Conservation (phyloP, 805 yeast genomes). For the Pichia exigua region DNA sequence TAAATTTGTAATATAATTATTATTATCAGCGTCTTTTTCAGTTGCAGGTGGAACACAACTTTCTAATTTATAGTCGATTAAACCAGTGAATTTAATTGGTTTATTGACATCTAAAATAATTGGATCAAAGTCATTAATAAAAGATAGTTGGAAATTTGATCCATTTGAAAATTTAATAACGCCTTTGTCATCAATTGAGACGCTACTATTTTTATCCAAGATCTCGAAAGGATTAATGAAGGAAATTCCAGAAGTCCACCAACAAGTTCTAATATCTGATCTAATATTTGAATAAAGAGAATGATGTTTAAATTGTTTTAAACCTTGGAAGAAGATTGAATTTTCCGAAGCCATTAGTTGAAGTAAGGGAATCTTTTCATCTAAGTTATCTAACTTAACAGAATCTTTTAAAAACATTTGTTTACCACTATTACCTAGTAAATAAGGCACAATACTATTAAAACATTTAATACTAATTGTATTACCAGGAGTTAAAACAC, state of each 20-base stretch:
- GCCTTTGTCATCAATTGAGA: slow-evolving; percentile 35
- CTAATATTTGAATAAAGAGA: slow-evolving; percentile 67
- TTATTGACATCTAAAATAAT: slow-evolving; percentile 45
- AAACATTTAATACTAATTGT: slow-evolving; percentile 44
- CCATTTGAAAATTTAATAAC: slow-evolving; percentile 34
- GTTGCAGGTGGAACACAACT: background rate
- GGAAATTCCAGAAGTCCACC: slow-evolving; percentile 76
- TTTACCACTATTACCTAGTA: slow-evolving; percentile 64
- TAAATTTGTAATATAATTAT: slow-evolving; percentile 7
- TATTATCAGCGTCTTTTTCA: background rate
- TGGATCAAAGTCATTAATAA: slow-evolving; percentile 46
- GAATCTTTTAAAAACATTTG: slow-evolving; percentile 63
- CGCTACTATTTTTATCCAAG: slow-evolving; percentile 26
- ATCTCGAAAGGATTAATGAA: slow-evolving; percentile 49
- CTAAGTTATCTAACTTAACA: background rate
- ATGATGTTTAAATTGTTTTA: slow-evolving; percentile 43
- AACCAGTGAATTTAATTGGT: slow-evolving; percentile 30
- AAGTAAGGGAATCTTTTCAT: slow-evolving; percentile 40
- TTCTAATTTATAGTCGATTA: slow-evolving; percentile 10
- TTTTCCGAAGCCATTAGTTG: slow-evolving; percentile 56
- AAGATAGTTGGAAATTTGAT: slow-evolving; percentile 33
- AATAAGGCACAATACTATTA: slow-evolving; percentile 54
- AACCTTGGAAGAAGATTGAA: slow-evolving; percentile 52
- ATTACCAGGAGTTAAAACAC: slow-evolving; percentile 54
- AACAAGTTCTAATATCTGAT: slow-evolving; percentile 74